Evolutionary conservation across 1,139 yeast genomes (phyloP), one percentile per base, ranked within the genome.

Genomic region (Ogataea hybrid): DNA sequence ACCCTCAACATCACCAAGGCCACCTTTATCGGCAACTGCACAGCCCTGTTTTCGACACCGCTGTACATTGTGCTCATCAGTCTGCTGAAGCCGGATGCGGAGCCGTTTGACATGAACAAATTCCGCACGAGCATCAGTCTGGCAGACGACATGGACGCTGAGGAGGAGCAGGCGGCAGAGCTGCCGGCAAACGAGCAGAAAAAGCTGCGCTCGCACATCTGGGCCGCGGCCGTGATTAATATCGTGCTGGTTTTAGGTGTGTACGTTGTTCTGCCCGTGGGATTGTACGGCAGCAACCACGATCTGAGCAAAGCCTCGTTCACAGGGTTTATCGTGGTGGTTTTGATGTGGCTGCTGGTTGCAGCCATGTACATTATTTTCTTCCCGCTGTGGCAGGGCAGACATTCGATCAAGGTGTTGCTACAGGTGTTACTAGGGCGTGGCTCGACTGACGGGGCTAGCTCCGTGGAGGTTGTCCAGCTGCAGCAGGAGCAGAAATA

Each of bases 131-230:
- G 59, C 1, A 57, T 65, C 37, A 46, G 41, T 3, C 56, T 62
- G 15, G 69, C 64, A 17, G 70, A 65, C 48, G 71, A 67, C 48
- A 61, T 64, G n/a, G 68, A 62, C 43, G 56, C 53, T 18, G 60
- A 56, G 17, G 69, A 64, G 41, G 43, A 50, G 35, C 48, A 53
- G 12, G 65, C 64, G 2, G 52, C 59, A 45, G 47, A 43, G n/a
- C 46, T 57, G 7, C 46, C 51, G 3, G 56, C 49, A 5, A 47
- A 46, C 1, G 64, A 59, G n/a, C 49, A 51, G 35, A 49, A 39
- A n/a, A 40, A 41, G 5, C 52, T 68, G 40, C 53, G 46, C 32
- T 7, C 4, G 9, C 34, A 36, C 20, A 16, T 31, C 11, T 36
- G 39, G 39, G 34, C 39, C 10, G 36, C 44, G 2, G 34, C 32